Evolutionary conservation across 768 basidiomycete genomes (phyloP), one percentile per base, ranked within the genome.

Genomic region (Hypsizygus marmoreus): DNA sequence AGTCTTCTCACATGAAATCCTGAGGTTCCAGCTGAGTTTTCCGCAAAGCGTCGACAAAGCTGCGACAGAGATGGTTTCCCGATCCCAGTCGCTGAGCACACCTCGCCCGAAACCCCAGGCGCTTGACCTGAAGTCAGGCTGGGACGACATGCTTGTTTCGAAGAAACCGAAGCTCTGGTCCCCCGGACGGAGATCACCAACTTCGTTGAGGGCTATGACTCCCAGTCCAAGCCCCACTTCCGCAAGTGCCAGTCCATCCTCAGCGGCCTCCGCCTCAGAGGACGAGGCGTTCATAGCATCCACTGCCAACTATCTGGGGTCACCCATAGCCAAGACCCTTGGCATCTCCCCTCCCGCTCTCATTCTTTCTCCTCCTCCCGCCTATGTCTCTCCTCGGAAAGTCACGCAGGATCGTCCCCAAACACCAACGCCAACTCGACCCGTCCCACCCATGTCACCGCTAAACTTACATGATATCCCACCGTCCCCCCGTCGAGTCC

Each of bases 141-240:
- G 77, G 77, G 75, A 77, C 45, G 75, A 76, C 39, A 71, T 71
- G 62, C 59, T 73, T 24, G 68, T 70, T 39, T 49, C 59, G 37
- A 72, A 67, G 58, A 50, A 57, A 6, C 43, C 65, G 11, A 67
- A 59, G 45, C 40, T 45, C 17, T 51, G 48, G 38, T 34, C 30
- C 40, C 53, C 49, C 25, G 53, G 35, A 36, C 57, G 40, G 43
- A 61, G 48, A 35, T 56, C 57, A 20, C 56, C 57, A 23, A 57
- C 20, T 37, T 56, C 51, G 19, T 34, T 49, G 20, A 55, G 54
- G 8, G 48, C 56, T 25, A 24, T 26, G 54, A 51, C 43, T 44
- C 55, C 64, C 1, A 62, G 49, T 30, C 58, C 65, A 8, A 68
- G 63, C 22, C 55, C 62, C 5, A 65, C 29, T 33, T 44, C 51